Evolutionary conservation across 2,329 filamentous ascomycete genomes (phyloP), one percentile per base, ranked within the genome.

Genomic region (Botryotinia narcissicola): DNA sequence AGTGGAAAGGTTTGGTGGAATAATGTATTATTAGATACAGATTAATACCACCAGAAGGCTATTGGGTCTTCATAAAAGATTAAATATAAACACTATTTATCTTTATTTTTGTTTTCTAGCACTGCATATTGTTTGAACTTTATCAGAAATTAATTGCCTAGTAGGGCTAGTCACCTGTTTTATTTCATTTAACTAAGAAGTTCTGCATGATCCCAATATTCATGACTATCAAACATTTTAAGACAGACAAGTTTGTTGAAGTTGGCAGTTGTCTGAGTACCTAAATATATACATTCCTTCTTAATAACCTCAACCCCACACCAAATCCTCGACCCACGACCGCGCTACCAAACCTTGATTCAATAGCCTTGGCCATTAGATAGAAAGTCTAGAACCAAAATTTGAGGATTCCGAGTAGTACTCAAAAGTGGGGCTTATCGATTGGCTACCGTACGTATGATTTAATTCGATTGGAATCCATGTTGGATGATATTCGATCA

Each of bases 1-100:
- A 37, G 18, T 25, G 48, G 29, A 57, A 10, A 16, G 37, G 10
- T 35, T 46, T 61, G 57, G 9, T 35, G 37, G 54, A 40, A 14
- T 10, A 4, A 29, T 32, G 61, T 35, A 20, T 72, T 42, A 2
- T 67, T 5, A 59, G 46, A 57, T 59, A 64, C 46, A 44, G 61
- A 64, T 44, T 71, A 66, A 66, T 71, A 37, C 6, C n/a, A 51
- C 7, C 25, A 46, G 61, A 42, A 51, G 44, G 25, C 37, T 22
- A 40, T 51, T 8, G 10, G 18, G 32, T 18, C 25, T 54, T 66
- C 69, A 12, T 40, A 25, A 40, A 7, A 71, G 14, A 63, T 46
- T 7, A 64, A 66, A 64, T 54, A 71, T 32, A 54, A 40, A 71
- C 5, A 64, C 12, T 71, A 64, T 51, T 35, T n/a, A 46, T 22